phyloP scores from a whole-genome alignment of 306 rosid genomes.

The Canavalia ensiformis region DNA sequence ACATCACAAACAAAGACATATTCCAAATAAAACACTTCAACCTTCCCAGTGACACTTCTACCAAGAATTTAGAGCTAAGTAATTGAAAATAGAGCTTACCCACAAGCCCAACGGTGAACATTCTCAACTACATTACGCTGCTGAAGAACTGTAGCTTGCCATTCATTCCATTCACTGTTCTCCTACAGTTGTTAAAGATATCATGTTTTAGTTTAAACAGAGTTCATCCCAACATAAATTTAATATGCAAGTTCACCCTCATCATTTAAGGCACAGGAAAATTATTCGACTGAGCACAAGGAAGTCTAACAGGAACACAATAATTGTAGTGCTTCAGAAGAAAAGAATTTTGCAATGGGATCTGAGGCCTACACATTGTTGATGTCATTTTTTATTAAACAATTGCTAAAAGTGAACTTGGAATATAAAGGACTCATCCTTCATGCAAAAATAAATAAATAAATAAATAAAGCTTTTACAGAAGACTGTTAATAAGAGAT shows the following conservation, averaged over 20 bases:
- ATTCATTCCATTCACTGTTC: slow-evolving; percentile 84
- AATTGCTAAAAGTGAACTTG: neutral
- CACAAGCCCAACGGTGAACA: slow-evolving; percentile 94
- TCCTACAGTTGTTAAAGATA: slow-evolving; percentile 64
- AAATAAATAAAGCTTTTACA: neutral
- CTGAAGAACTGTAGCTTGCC: slow-evolving; percentile 86
- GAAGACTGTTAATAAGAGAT: neutral
- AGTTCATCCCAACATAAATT: neutral
- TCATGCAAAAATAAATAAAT: neutral
- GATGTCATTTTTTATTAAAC: neutral
- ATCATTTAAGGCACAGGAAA: slow-evolving; percentile 12
- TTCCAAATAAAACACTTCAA: neutral
- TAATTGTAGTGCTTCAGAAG: slow-evolving; percentile 15
- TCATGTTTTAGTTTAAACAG: slow-evolving; percentile 24
- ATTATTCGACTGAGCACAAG: slow-evolving; percentile 32
- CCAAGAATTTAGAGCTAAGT: slow-evolving; percentile 26
- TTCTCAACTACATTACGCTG: slow-evolving; percentile 94
- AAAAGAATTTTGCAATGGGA: neutral
- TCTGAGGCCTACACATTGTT: slow-evolving; percentile 14
- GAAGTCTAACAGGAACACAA: slow-evolving; percentile 4
- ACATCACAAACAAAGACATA: too few species aligned
- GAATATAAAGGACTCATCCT: slow-evolving; percentile 29
- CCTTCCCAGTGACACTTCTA: slow-evolving; percentile 8
- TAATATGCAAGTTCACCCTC: slow-evolving; percentile 37
- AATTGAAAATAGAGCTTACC: slow-evolving; percentile 61